Conservation (phyloP, 768 basidiomycete genomes). For the Trametes coccinea region DNA sequence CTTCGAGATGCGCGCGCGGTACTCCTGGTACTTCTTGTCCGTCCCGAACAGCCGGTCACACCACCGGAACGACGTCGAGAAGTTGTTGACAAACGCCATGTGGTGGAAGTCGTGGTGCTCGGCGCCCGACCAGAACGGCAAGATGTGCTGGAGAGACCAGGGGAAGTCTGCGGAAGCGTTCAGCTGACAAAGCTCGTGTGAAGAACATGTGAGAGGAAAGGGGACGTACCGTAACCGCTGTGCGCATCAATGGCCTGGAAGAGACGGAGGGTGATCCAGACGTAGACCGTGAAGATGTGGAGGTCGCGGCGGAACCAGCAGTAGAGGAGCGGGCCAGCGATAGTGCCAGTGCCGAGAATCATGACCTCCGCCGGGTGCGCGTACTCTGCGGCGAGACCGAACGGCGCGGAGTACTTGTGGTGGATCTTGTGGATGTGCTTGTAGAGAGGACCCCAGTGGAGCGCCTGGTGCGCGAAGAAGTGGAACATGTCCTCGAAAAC, state of each 20-base stretch:
- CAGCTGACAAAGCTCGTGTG: background rate
- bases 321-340: conserved; percentile 85
- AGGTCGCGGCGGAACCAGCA: conserved; percentile 74
- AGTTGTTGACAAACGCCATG: conserved; percentile 94
- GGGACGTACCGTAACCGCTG: conserved; percentile 81
- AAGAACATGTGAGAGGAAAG: background rate
- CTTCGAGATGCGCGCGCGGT: conserved; percentile 64
- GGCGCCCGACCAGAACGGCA: conserved; percentile 97
- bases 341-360: conserved; percentile 90
- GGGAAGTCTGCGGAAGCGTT: conserved; percentile 72
- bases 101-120: conserved; percentile 99
- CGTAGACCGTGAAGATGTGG: conserved; percentile 90
- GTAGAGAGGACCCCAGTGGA: conserved; percentile 84
- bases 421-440: conserved; percentile 96
- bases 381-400: conserved; percentile 96
- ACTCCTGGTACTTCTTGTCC: conserved; percentile 84
- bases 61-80: conserved; percentile 92
- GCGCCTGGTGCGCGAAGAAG: conserved; percentile 85
- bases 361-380: conserved; percentile 97
- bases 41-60: conserved; percentile 90
- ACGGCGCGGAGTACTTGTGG: conserved; percentile 96
- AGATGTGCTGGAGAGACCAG: conserved; percentile 89
- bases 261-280: conserved; percentile 91
- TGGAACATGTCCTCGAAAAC: conserved; percentile 97
- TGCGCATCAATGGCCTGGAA: conserved; percentile 98